Percentiles rank a stretch among this genome's conserved stretches.
phyloP scores from a whole-genome alignment of 345 rosid species.

The Heritiera littoralis region DNA sequence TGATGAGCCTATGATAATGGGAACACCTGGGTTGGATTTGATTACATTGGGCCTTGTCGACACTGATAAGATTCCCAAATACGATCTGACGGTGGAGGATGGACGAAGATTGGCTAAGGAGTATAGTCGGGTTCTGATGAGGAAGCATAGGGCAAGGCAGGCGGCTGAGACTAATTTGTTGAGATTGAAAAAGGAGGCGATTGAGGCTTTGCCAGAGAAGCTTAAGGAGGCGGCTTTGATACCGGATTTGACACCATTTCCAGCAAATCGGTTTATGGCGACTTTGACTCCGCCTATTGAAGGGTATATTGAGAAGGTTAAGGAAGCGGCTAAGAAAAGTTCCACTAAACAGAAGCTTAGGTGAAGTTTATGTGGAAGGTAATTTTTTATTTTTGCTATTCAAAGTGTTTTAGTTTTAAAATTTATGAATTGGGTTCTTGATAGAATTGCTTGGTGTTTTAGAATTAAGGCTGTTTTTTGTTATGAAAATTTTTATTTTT shows the following conservation, averaged over 20 bases:
- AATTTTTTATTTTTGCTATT: background rate
- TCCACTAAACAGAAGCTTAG: slow-evolving; percentile 76
- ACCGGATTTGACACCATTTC: slow-evolving; percentile 78
- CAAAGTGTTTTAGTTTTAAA: background rate
- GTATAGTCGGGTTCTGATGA: slow-evolving; percentile 84
- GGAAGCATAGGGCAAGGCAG: slow-evolving; percentile 68
- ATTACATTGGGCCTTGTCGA: slow-evolving; percentile 75
- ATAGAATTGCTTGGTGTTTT: background rate
- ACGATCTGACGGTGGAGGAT: slow-evolving; percentile 83
- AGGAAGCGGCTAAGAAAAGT: slow-evolving; percentile 72
- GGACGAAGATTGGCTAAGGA: slow-evolving; percentile 81
- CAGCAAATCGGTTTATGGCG: slow-evolving; percentile 74
- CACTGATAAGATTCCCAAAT: slow-evolving; percentile 72
- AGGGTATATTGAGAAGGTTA: slow-evolving; percentile 84
- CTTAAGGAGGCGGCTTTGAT: slow-evolving; percentile 68
- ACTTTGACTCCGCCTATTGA: slow-evolving; percentile 95
- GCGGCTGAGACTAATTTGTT: slow-evolving; percentile 60
- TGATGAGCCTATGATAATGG: slow-evolving; percentile 63
- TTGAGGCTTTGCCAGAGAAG: slow-evolving; percentile 76
- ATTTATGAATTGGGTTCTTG: background rate
- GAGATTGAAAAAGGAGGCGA: slow-evolving; percentile 66
- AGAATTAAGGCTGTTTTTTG: background rate
- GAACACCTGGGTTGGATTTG: slow-evolving; percentile 73
- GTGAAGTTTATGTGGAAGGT: slow-evolving; percentile 42
- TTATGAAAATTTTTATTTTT: background rate